These are phyloP conservation scores for Fagopyrum tataricum DNA, from an alignment of 148 eudicot species.

Conservation along the genomic window DNA sequence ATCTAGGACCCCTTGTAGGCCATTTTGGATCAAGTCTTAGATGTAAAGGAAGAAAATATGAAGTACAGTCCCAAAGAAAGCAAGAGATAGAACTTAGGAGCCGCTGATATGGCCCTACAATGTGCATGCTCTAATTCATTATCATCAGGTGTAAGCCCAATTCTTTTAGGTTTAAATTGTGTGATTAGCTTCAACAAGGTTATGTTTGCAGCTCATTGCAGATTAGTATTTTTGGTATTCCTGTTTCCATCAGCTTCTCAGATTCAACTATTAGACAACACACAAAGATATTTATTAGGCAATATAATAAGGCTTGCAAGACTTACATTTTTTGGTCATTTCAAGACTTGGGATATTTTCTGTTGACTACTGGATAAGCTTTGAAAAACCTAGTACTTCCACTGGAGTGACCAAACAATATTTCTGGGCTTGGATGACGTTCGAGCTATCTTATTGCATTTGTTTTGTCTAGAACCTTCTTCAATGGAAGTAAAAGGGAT, in stretches of 20 bases:
- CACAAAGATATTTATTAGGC: neutral
- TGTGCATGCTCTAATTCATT: neutral
- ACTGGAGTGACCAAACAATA: neutral
- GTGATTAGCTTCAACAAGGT: neutral
- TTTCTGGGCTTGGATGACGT: neutral
- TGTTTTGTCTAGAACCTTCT: too few species aligned
- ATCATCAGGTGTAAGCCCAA: neutral
- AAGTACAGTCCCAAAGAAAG: neutral
- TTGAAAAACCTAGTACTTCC: neutral
- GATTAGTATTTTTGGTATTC: neutral
- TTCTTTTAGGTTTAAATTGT: neutral
- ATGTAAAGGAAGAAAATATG: neutral
- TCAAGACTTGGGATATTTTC: neutral
- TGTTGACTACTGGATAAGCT: neutral
- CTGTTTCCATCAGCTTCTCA: neutral
- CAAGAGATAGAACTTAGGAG: neutral
- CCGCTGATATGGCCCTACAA: neutral
- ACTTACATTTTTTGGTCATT: too few species aligned
- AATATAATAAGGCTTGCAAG: neutral
- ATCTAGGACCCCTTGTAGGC: neutral
- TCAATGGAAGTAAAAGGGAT: too few species aligned
- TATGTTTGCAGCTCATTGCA: neutral
- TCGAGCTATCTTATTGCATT: neutral
- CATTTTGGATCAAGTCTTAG: neutral
- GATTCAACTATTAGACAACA: neutral